These are phyloP conservation scores for Zelonia costaricensis DNA, from an alignment of 208 protist species.

Conservation along the genomic window DNA sequence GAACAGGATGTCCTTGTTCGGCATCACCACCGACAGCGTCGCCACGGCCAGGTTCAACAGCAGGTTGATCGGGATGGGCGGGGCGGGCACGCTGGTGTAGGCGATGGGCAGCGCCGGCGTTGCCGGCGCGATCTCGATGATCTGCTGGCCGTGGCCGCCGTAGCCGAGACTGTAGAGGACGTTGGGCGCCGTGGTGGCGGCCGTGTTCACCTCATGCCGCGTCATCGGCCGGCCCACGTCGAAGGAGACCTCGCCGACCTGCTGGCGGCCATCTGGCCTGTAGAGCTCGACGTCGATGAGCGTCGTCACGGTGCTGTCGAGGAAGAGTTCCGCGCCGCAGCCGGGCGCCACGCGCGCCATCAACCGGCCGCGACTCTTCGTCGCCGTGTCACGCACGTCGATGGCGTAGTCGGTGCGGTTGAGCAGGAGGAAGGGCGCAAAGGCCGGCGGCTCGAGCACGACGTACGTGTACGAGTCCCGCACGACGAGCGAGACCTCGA, in stretches of 20 bases:
- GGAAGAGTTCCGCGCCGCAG: constrained; percentile 45
- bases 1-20: constrained; percentile 69
- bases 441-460: constrained; percentile 58
- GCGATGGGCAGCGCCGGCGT: constrained; percentile 10
- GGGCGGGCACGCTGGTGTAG: constrained; percentile 23
- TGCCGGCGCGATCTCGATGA: constrained; percentile 50
- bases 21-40: constrained; percentile 68
- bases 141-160: constrained; percentile 59
- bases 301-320: constrained; percentile 53
- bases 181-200: constrained; percentile 15
- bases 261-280: constrained; percentile 1
- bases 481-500: constrained; percentile 71
- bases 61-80: constrained; percentile 53
- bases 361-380: constrained; percentile 42
- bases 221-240: constrained; percentile 40
- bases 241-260: constrained; percentile 22
- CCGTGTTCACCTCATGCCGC: constrained; percentile 25
- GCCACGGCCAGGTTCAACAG: constrained; percentile 62
- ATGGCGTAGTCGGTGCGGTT: constrained; percentile 68
- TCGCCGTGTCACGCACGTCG: constrained; percentile 49
- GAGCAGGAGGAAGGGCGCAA: constrained; percentile 67
- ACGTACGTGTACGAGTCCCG: constrained; percentile 83
- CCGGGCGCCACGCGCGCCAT: constrained; percentile 55
- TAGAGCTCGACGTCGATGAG: constrained; percentile 30
- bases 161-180: constrained; percentile 53